Percentiles rank a stretch among this genome's conserved stretches.
These are phyloP conservation scores for Telfairia occidentalis DNA, from an alignment of 331 rosid genomes.

Conservation along the genomic window DNA sequence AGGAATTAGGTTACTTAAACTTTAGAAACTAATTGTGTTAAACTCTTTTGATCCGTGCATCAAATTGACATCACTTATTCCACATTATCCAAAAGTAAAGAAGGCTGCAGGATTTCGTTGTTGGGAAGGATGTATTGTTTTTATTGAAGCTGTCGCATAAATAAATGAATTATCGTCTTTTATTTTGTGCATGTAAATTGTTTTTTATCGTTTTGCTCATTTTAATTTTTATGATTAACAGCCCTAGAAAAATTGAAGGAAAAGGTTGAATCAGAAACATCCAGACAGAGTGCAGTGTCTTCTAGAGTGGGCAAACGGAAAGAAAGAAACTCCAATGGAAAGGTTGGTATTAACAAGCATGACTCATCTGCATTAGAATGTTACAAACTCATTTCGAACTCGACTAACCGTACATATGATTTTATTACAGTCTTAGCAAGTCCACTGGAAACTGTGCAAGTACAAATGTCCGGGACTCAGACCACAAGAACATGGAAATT, in stretches of 20 bases:
- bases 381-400: neutral
- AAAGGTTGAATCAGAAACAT: conserved; percentile 36
- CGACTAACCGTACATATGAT: neutral
- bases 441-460: neutral
- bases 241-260: conserved; percentile 56
- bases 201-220: neutral
- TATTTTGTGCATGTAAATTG: neutral
- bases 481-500: neutral
- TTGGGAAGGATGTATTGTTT: neutral
- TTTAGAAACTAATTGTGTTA: neutral
- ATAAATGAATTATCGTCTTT: neutral
- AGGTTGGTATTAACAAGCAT: conserved; percentile 9
- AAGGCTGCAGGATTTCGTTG: neutral
- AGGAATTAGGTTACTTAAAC: neutral
- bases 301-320: conserved; percentile 17
- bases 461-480: conserved; percentile 4
- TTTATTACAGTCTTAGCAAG: conserved; percentile 4
- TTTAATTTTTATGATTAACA: conserved; percentile 20
- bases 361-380: neutral
- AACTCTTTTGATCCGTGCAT: neutral
- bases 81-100: neutral
- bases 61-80: neutral
- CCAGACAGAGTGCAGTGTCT: conserved; percentile 33
- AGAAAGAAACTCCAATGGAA: conserved; percentile 8
- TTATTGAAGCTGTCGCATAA: neutral